Evolutionary conservation across 2,329 filamentous ascomycete species (phyloP), one percentile per base, ranked within the genome.

Genomic region (Beauveria australis): DNA sequence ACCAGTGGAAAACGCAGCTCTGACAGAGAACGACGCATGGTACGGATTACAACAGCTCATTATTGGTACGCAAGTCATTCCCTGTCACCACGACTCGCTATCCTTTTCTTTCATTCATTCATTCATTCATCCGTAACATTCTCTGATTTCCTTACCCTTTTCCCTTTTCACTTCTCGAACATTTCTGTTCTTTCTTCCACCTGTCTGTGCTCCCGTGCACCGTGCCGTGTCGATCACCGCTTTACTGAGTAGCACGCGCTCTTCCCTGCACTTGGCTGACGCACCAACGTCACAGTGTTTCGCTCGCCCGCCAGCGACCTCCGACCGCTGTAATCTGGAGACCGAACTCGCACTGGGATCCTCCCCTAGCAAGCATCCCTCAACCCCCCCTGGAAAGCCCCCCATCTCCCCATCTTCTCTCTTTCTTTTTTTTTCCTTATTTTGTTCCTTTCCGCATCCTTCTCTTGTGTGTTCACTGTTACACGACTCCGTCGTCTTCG

Each of bases 271-370:
- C 49, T 53, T 60, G 41, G 58, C 58, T 60, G 58, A 60, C 49
- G 58, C 58, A 60, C 53, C 49, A 37, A 41, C 53, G 49, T 60
- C 48, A 60, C 49, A 37, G 49, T 60, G 58, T 60, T 54, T 53
- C 58, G 41, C 30, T 30, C 19, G 41, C 46, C 24, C 18, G 33
- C 48, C 19, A 53, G 26, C 47, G 18, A 44, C 44, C 30, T 43
- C 56, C 33, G 30, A 19, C 57, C 41, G 48, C 57, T 43, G 47
- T 18, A 49, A 18, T 28, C 24, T 37, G 33, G 33, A 37, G 33
- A 37, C 33, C 33, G 14, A 37, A 37, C 33, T 37, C 12, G 33
- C 33, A 37, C 33, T 37, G 14, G 33, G 33, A 37, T 37, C 22
- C 51, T 41, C 8, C 16, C 5, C 37, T 22, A 28, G 14, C 40